phyloP scores from a whole-genome alignment of 2,329 filamentous ascomycete species.

The Cyphellophora europaea region DNA sequence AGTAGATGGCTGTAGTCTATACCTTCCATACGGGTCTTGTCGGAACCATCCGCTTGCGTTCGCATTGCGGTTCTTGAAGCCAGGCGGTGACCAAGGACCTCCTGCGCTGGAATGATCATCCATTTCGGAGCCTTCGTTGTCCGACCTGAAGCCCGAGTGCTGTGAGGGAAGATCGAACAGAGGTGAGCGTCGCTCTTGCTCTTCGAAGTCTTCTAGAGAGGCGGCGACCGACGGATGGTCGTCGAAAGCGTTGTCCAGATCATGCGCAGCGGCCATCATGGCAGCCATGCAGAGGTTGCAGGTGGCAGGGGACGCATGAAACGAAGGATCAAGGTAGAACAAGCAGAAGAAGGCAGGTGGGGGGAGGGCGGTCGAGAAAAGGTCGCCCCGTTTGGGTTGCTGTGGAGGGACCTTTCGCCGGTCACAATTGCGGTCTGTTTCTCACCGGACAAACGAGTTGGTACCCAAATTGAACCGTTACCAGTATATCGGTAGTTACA shows the following conservation, averaged over 20 bases:
- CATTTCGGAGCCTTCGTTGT: constrained; percentile 31
- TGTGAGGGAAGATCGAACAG: constrained; percentile 47
- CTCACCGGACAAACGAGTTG: too few species aligned
- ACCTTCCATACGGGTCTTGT: constrained; percentile 38
- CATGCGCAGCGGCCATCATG: constrained; percentile 26
- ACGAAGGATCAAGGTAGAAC: not conserved
- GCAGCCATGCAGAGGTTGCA: constrained; percentile 9
- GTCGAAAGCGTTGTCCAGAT: constrained; percentile 43
- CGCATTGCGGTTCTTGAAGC: constrained; percentile 35
- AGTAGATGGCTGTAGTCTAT: constrained; percentile 29
- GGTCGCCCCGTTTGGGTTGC: too few species aligned
- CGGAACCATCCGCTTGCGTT: constrained; percentile 49
- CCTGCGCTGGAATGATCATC: constrained; percentile 29
- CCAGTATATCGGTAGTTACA: too few species aligned
- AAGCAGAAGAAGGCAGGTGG: constrained; percentile 1
- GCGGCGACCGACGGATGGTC: constrained; percentile 52
- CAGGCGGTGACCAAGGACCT: constrained; percentile 57
- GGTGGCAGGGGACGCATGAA: constrained; percentile 7
- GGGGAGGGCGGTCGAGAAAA: not conserved
- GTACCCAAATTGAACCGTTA: too few species aligned
- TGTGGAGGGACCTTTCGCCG: too few species aligned
- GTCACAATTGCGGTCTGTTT: too few species aligned
- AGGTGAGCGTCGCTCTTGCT: constrained; percentile 43
- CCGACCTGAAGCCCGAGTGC: constrained; percentile 55
- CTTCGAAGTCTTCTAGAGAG: constrained; percentile 55